phyloP scores from a whole-genome alignment of 2,329 filamentous ascomycete genomes.

The Aspergillus japonicus region DNA sequence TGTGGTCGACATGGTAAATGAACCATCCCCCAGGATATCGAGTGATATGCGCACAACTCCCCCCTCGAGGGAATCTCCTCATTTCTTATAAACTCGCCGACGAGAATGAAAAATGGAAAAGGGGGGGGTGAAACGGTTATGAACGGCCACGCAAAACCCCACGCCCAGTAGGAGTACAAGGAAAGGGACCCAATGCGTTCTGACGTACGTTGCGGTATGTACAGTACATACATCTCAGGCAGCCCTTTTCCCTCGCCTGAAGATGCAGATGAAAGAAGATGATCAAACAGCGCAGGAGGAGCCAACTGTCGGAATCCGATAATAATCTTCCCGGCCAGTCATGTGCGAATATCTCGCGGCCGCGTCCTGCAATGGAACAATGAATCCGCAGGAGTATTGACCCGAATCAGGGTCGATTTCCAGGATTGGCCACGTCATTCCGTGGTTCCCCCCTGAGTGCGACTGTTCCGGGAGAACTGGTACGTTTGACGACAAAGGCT shows the following conservation, averaged over 20 bases:
- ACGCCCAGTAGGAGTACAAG: neutral
- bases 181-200: neutral
- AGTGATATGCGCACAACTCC: neutral
- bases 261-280: neutral
- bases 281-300: neutral
- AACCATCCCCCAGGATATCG: neutral
- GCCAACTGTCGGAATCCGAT: neutral
- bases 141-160: neutral
- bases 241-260: neutral
- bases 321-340: neutral
- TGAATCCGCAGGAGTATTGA: neutral
- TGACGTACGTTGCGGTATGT: neutral
- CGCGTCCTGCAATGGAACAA: neutral
- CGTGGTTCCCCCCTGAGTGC: neutral
- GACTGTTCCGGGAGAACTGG: neutral
- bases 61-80: neutral
- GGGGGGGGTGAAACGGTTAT: neutral
- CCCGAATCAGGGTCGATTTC: neutral
- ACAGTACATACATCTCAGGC: neutral
- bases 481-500: neutral
- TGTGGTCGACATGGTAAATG: slow-evolving; percentile 17
- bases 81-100: neutral
- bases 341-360: neutral
- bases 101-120: neutral
- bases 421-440: neutral